These are phyloP conservation scores for Trametes pubescens DNA, from an alignment of 1,284 basidiomycete species.

Conservation along the genomic window DNA sequence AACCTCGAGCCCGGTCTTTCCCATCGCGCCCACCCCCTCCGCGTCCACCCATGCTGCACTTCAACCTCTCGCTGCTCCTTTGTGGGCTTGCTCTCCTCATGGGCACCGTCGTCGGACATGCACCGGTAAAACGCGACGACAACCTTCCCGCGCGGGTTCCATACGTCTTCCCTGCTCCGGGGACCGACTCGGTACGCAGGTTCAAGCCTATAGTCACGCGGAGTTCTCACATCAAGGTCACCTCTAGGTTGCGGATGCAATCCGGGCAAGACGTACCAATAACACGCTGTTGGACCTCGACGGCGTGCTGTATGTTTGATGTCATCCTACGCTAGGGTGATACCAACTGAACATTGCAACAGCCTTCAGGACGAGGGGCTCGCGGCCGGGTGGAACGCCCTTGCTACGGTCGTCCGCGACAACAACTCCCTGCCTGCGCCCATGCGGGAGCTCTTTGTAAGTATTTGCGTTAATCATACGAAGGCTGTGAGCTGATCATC, in stretches of 20 bases:
- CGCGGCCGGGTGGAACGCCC: slow-evolving; percentile 37
- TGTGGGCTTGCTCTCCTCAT: slow-evolving; percentile 7
- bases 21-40: neutral
- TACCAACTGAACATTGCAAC: neutral
- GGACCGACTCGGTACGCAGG: slow-evolving; percentile 33
- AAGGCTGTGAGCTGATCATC: neutral
- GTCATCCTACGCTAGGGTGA: too few relatives aligned
- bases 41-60: slow-evolving; percentile 1
- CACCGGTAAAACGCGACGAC: slow-evolving; percentile 26
- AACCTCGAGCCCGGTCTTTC: neutral
- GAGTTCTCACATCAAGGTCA: neutral
- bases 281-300: slow-evolving; percentile 36
- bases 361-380: slow-evolving; percentile 39
- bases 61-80: slow-evolving; percentile 1
- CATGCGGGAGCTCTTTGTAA: slow-evolving; percentile 42
- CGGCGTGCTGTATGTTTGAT: slow-evolving; percentile 34
- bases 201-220: too few relatives aligned
- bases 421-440: slow-evolving; percentile 38
- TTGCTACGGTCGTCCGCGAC: slow-evolving; percentile 35
- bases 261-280: slow-evolving; percentile 33
- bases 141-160: slow-evolving; percentile 39
- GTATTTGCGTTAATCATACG: slow-evolving; percentile 1
- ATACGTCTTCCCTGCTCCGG: slow-evolving; percentile 38
- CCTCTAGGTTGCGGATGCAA: slow-evolving; percentile 35
- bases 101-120: slow-evolving; percentile 1